Evolutionary conservation across 2,329 filamentous ascomycete species (phyloP).

Genomic region (Alternaria sp.): DNA sequence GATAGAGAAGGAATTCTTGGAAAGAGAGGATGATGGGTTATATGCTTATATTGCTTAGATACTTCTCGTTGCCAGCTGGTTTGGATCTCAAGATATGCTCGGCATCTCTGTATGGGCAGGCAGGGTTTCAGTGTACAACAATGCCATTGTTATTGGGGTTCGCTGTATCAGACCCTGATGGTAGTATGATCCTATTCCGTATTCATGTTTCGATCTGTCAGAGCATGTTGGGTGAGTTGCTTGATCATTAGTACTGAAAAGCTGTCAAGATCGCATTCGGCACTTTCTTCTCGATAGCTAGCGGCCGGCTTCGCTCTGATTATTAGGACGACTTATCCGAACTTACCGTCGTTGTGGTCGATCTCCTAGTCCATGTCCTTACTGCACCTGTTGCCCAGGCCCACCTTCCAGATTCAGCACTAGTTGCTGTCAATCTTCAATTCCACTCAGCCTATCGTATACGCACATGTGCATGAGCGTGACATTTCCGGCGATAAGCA

Average conservation of each 20-base stretch:
- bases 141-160: not conserved
- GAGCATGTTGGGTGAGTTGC: not conserved
- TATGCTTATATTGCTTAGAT: constrained; percentile 58
- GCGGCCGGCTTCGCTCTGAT: not conserved
- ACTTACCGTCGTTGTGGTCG: constrained; percentile 3
- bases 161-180: not conserved
- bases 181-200: not conserved
- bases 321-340: not conserved
- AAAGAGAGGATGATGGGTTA: constrained; percentile 51
- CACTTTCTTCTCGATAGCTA: not conserved
- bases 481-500: constrained; percentile 29
- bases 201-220: not conserved
- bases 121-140: not conserved
- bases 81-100: not conserved
- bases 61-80: not conserved
- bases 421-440: constrained; percentile 36
- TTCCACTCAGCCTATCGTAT: constrained; percentile 32
- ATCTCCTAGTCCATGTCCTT: constrained; percentile 5
- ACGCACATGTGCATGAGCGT: constrained; percentile 32
- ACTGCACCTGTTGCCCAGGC: constrained; percentile 1
- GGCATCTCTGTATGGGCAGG: not conserved
- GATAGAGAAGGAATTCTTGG: constrained; percentile 54
- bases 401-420: constrained; percentile 28
- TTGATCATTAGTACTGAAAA: not conserved
- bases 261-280: not conserved